phyloP scores from a whole-genome alignment of 192 early-diverging fungal genomes.

The Rhizophagus clarus region DNA sequence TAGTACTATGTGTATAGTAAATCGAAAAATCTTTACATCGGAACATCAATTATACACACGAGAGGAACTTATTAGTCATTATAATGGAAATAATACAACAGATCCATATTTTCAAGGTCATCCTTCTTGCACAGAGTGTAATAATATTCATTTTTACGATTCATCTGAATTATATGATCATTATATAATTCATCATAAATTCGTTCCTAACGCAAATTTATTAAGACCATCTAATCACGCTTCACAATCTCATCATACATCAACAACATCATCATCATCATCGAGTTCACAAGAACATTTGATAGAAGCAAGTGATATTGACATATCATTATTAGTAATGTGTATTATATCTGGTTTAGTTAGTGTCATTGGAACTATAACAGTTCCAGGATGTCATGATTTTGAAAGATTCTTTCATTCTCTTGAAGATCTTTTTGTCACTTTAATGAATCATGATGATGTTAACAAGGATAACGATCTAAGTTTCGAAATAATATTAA shows the following conservation, averaged over 20 bases:
- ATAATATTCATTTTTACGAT: constrained; percentile 6
- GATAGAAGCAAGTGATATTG: not conserved
- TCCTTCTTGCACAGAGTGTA: constrained; percentile 9
- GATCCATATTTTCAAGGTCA: constrained; percentile 5
- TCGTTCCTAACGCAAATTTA: not conserved
- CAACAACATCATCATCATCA: not conserved
- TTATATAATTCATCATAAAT: constrained; percentile 17
- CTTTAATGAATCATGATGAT: not conserved
- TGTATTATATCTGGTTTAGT: not conserved
- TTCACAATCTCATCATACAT: too few species aligned
- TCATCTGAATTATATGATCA: constrained; percentile 2
- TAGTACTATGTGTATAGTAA: constrained; percentile 4
- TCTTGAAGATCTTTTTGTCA: not conserved
- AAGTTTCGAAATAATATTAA: not conserved
- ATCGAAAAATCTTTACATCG: constrained; percentile 3
- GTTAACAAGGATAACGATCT: not conserved
- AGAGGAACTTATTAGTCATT: constrained; percentile 14
- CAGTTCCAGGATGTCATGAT: not conserved
- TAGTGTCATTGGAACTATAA: not conserved
- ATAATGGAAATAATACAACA: not conserved
- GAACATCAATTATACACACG: constrained; percentile 6
- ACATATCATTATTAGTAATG: not conserved
- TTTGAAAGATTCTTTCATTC: not conserved
- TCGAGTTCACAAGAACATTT: not conserved
- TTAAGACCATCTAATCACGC: not conserved